These are phyloP conservation scores for Ceratobasidium sp. DNA, from an alignment of 1,284 basidiomycete genomes.

Conservation along the genomic window DNA sequence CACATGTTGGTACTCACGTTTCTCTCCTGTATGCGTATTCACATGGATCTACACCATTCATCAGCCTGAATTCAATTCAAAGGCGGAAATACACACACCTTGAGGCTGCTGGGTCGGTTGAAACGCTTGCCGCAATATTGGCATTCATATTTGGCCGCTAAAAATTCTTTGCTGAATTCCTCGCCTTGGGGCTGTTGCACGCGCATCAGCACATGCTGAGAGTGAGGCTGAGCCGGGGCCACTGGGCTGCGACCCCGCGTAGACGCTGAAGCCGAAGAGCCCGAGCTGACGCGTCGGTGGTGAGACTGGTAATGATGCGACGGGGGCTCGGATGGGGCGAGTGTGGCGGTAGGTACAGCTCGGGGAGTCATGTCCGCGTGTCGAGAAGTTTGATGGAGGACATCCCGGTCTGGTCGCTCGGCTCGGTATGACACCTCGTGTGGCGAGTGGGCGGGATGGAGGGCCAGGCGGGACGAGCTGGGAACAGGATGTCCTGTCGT, in stretches of 20 bases:
- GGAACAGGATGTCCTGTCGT: no score
- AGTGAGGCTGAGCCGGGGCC: not conserved
- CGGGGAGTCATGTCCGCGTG: no score
- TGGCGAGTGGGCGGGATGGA: no score
- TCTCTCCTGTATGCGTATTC: conserved; percentile 83
- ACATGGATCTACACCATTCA: conserved; percentile 67
- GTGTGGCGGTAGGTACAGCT: not conserved
- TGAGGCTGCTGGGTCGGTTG: conserved; percentile 78
- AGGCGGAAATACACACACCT: conserved; percentile 54
- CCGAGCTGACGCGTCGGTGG: conserved; percentile 30
- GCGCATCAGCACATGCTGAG: conserved; percentile 27
- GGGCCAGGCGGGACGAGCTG: no score
- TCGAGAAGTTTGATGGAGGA: no score
- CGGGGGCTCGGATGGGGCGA: conserved; percentile 3
- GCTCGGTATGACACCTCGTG: no score
- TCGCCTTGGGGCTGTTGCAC: conserved; percentile 40
- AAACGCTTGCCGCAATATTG: conserved; percentile 78
- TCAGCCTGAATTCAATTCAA: not conserved
- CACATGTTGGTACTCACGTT: conserved; percentile 62
- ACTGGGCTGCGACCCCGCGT: conserved; percentile 11
- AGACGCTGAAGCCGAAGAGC: conserved; percentile 17
- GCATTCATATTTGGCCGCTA: conserved; percentile 70
- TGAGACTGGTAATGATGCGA: conserved; percentile 2
- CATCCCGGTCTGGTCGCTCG: no score
- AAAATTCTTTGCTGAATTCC: conserved; percentile 32